Percentiles rank a stretch among this genome's conserved stretches.
These are phyloP conservation scores for Lasiosphaeriaceae sp. DNA, from an alignment of 495 filamentous ascomycete genomes.

Conservation along the genomic window DNA sequence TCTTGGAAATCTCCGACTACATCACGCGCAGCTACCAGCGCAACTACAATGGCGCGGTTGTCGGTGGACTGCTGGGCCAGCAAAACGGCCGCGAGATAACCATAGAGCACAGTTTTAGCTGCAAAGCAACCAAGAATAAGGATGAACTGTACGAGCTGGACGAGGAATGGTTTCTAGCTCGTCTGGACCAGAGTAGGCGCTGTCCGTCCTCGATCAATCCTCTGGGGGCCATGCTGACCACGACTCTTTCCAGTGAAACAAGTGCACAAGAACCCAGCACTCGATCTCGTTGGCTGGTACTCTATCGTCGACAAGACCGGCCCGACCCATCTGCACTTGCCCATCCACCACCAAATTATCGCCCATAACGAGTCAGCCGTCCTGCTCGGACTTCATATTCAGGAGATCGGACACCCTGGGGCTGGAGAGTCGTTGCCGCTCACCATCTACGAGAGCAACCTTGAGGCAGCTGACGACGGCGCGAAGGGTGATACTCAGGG, in stretches of 20 bases:
- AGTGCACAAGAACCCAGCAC: conserved; percentile 75
- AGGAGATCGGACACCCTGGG: conserved; percentile 47
- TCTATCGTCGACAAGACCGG: conserved; percentile 72
- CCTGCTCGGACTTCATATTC: conserved; percentile 78
- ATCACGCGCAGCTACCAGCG: conserved; percentile 87
- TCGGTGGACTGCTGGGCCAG: conserved; percentile 84
- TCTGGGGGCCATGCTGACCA: background rate
- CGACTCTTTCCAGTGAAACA: conserved; percentile 63
- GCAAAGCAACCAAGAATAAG: conserved; percentile 51
- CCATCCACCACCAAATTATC: conserved; percentile 73
- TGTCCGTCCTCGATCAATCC: background rate
- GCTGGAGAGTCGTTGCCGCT: conserved; percentile 79
- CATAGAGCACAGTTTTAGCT: conserved; percentile 89
- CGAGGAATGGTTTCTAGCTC: conserved; percentile 68
- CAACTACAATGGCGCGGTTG: conserved; percentile 65
- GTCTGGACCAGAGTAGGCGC: conserved; percentile 77
- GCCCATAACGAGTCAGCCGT: conserved; percentile 82
- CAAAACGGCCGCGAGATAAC: conserved; percentile 87
- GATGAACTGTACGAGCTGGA: conserved; percentile 54
- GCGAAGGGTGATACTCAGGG: conserved; percentile 27
- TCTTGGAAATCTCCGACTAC: conserved; percentile 95
- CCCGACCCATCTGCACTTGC: conserved; percentile 61
- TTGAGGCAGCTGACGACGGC: conserved; percentile 56
- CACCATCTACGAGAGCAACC: conserved; percentile 82
- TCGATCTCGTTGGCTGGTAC: conserved; percentile 96